Base-by-base conservation (phyloP, 805 yeast species). In the Candida patagonica region DNA sequence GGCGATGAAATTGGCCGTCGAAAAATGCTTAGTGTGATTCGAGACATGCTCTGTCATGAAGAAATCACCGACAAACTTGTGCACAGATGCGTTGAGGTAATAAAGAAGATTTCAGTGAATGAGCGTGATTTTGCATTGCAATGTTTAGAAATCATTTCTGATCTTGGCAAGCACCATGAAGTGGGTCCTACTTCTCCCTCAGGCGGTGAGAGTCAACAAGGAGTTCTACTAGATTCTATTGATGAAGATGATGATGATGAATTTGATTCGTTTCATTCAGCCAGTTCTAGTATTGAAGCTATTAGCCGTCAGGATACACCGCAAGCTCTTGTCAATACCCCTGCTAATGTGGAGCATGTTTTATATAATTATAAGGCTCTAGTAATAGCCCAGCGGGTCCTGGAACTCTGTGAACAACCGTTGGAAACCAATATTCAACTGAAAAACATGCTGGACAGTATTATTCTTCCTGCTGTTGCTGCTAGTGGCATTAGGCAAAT, bases 1-100 rank as follows among this genome's bases (percentile, higher is more conserved):
- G 80, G 86, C 50, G 96, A 92, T 63, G 95, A 88, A 58, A 73
- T 82, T 35, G 96, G 96, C 16, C 73, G 96, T 54, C 71, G 95
- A 56, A 76, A 76, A 33, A 76, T 86, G 74, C 61, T 82, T 29
- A 70, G 66, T 23, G 67, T 74, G 1, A 60, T 78, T 4, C 68
- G 85, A 15, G 41, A 45, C n/a, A 50, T 59, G 2, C 37, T 59
- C 42, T 68, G 78, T 1, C 68, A 72, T 30, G 80, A 75, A 38
- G 65, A 70, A 12, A 63, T 82, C 20, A 59, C 74, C 1, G 85
- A 75, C 42, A 54, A 62, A 5, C 62, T 78, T 23, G 68, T 76
- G 20, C 70, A 71, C 27, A 66, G 73, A 9, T 69, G 83, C 2
- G 68, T 84, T 46, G 67, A 73, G 37, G 83, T 87, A 1, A 68